Conservation (phyloP, 345 rosid species). For the Cardiospermum halicacabum region DNA sequence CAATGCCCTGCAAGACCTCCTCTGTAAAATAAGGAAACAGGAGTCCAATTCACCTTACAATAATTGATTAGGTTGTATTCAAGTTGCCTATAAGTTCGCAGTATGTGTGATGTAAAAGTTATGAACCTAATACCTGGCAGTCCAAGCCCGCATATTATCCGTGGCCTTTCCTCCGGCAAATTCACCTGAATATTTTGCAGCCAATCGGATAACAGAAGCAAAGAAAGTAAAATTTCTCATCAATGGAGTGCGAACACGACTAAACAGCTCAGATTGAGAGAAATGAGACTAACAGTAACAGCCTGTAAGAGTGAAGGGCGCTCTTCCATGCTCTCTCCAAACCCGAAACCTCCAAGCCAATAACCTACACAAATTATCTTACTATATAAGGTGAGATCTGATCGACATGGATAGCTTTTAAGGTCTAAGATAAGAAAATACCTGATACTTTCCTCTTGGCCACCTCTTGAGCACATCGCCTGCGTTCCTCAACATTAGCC, state of each 20-base stretch:
- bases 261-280: background rate
- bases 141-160: conserved; percentile 59
- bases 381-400: conserved; percentile 1
- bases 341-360: conserved; percentile 82
- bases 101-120: background rate
- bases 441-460: conserved; percentile 56
- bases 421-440: conserved; percentile 12
- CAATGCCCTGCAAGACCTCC: conserved; percentile 74
- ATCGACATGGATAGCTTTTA: background rate
- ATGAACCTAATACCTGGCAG: conserved; percentile 45
- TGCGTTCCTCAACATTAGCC: conserved; percentile 46
- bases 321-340: conserved; percentile 73
- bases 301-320: conserved; percentile 52
- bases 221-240: background rate
- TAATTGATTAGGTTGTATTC: background rate
- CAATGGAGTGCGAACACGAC: background rate
- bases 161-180: conserved; percentile 56
- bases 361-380: conserved; percentile 41
- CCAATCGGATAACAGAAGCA: conserved; percentile 12
- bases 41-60: background rate
- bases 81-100: background rate
- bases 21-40: conserved; percentile 31
- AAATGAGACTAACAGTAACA: conserved; percentile 43
- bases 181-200: conserved; percentile 36
- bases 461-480: conserved; percentile 49